These are phyloP conservation scores for Juglanconis oblonga DNA, from an alignment of 2,329 filamentous ascomycete genomes.

Conservation along the genomic window DNA sequence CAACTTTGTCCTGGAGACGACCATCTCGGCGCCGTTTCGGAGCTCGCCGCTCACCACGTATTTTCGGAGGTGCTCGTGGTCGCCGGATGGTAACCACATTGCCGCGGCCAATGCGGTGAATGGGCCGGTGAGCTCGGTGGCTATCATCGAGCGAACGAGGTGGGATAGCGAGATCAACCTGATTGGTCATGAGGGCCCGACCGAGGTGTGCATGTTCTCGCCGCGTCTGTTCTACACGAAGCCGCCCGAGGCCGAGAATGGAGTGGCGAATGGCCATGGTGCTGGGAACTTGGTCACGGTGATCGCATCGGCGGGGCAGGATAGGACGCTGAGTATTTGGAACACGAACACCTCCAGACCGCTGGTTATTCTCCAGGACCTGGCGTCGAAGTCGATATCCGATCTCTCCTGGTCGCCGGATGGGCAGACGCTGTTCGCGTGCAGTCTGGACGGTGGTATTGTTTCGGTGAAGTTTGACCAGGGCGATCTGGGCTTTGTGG, in stretches of 20 bases:
- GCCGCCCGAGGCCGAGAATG: constrained; percentile 54
- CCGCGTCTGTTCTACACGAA: constrained; percentile 80
- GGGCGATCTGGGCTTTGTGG: constrained; percentile 87
- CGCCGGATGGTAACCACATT: constrained; percentile 94
- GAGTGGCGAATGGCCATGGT: constrained; percentile 45
- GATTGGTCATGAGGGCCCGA: constrained; percentile 94
- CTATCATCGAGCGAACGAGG: constrained; percentile 84
- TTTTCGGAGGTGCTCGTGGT: constrained; percentile 96
- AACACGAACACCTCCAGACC: constrained; percentile 93
- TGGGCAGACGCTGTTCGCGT: constrained; percentile 80
- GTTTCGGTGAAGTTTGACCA: constrained; percentile 77
- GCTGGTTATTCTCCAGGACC: constrained; percentile 83
- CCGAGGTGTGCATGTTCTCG: constrained; percentile 96
- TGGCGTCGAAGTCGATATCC: constrained; percentile 87
- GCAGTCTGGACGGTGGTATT: constrained; percentile 86
- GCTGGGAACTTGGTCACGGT: constrained; percentile 71
- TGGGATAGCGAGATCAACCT: constrained; percentile 98
- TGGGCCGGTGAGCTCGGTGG: constrained; percentile 93
- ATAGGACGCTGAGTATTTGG: constrained; percentile 96
- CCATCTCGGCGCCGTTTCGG: constrained; percentile 81
- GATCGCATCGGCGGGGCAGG: constrained; percentile 93
- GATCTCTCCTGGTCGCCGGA: constrained; percentile 94
- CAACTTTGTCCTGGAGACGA: constrained; percentile 94
- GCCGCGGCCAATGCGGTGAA: constrained; percentile 96
- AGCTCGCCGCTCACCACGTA: constrained; percentile 95